These are phyloP conservation scores for Choiromyces venosus DNA, from an alignment of 495 filamentous ascomycete species.

Conservation along the genomic window DNA sequence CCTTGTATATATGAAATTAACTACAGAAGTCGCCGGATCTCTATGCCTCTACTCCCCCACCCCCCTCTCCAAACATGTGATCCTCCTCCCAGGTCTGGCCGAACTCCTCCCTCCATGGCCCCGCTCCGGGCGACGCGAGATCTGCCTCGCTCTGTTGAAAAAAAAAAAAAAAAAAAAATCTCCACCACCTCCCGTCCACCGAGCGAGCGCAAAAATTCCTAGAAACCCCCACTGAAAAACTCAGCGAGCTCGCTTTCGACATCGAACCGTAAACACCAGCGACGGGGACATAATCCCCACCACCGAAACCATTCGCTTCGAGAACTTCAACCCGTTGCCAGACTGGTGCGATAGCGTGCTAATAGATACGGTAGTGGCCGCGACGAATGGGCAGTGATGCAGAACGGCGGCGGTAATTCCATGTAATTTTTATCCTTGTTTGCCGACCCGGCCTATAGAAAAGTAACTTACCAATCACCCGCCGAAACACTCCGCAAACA, in stretches of 20 bases:
- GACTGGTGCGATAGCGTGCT: conserved; percentile 21
- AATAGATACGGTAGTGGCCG: conserved; percentile 9
- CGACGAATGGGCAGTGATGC: conserved; percentile 14
- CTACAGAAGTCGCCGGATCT: conserved; percentile 2
- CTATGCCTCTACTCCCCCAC: conserved; percentile 14
- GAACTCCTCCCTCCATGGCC: conserved; percentile 9
- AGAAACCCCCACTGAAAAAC: neutral
- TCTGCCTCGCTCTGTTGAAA: conserved; percentile 5
- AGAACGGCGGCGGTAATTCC: conserved; percentile 9
- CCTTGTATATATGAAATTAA: neutral
- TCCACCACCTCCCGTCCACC: neutral
- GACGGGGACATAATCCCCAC: conserved; percentile 17
- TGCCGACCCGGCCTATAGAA: too few relatives aligned
- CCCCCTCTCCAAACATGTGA: conserved; percentile 12
- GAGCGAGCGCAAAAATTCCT: conserved; percentile 7
- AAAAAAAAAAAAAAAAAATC: conserved; percentile 3
- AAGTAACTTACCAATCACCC: conserved; percentile 7
- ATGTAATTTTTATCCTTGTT: too few relatives aligned
- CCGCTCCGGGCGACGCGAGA: neutral
- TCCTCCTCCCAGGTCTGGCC: conserved; percentile 19
- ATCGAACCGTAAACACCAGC: conserved; percentile 9
- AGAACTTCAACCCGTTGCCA: conserved; percentile 17
- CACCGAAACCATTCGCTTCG: neutral
- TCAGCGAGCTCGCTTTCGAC: conserved; percentile 14
- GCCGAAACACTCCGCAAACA: neutral